phyloP scores from a whole-genome alignment of 23 red algal genomes.

The Gracilaria domingensis region DNA sequence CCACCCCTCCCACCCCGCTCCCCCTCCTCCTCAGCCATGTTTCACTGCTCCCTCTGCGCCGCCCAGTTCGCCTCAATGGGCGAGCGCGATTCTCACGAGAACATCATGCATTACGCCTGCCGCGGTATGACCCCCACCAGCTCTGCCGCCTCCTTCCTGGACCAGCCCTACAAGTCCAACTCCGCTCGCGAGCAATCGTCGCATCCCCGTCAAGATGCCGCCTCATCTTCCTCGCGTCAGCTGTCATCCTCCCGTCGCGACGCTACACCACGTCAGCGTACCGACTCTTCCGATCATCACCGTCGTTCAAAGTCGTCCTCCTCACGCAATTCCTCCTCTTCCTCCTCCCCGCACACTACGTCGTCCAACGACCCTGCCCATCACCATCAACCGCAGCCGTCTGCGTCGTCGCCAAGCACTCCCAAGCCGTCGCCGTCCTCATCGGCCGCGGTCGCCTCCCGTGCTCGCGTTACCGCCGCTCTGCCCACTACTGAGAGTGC shows the following conservation, averaged over 20 bases:
- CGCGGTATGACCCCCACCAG: slow-evolving; percentile 28
- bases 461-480: neutral
- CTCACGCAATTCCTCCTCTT: neutral
- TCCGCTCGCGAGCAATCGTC: neutral
- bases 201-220: neutral
- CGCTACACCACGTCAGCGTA: neutral
- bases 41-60: neutral
- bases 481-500: neutral
- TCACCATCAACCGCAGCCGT: neutral
- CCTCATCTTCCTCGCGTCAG: neutral
- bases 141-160: neutral
- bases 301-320: neutral
- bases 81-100: slow-evolving; percentile 20
- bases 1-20: neutral
- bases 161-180: neutral
- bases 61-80: neutral
- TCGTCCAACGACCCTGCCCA: neutral
- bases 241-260: neutral
- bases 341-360: neutral
- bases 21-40: neutral
- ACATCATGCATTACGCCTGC: neutral
- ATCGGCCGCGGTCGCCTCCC: too few relatives aligned
- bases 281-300: neutral
- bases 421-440: neutral
- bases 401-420: neutral